Evolutionary conservation across 257 asterid species (phyloP).

Genomic region (Echites panduratus): DNA sequence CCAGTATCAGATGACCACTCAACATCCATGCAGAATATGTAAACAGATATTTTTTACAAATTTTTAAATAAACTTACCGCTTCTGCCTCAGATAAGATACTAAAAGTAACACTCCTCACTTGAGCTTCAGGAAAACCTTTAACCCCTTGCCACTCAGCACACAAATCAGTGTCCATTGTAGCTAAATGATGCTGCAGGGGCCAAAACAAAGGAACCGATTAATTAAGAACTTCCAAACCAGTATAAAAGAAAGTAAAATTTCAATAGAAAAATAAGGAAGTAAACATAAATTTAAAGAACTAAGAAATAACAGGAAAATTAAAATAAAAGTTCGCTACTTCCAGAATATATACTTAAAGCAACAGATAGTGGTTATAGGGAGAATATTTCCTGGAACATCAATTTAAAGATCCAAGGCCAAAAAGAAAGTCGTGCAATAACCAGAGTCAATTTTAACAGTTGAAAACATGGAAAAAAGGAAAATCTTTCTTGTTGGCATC

Average conservation of each 20-base stretch:
- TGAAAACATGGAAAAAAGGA: background rate
- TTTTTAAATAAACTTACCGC: constrained; percentile 53
- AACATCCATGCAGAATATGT: background rate
- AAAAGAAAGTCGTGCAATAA: background rate
- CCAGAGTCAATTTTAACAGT: background rate
- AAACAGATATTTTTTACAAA: background rate
- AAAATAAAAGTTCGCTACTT: background rate
- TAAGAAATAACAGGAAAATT: background rate
- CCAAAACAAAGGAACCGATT: background rate
- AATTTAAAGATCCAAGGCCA: background rate
- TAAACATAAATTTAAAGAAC: background rate
- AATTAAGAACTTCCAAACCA: background rate
- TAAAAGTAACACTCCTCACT: constrained; percentile 51
- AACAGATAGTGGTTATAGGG: background rate
- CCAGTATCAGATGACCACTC: background rate
- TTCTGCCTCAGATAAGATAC: constrained; percentile 63
- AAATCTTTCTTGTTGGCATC: background rate
- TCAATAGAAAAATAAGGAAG: background rate
- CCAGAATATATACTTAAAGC: background rate
- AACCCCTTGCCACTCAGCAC: constrained; percentile 38
- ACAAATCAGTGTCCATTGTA: constrained; percentile 49
- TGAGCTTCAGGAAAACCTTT: constrained; percentile 21
- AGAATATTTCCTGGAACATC: background rate
- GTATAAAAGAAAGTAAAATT: background rate
- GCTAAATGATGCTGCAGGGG: constrained; percentile 17